Evolutionary conservation across 306 rosid species (phyloP), one percentile per base, ranked within the genome.

Genomic region (Luffa aegyptiaca): DNA sequence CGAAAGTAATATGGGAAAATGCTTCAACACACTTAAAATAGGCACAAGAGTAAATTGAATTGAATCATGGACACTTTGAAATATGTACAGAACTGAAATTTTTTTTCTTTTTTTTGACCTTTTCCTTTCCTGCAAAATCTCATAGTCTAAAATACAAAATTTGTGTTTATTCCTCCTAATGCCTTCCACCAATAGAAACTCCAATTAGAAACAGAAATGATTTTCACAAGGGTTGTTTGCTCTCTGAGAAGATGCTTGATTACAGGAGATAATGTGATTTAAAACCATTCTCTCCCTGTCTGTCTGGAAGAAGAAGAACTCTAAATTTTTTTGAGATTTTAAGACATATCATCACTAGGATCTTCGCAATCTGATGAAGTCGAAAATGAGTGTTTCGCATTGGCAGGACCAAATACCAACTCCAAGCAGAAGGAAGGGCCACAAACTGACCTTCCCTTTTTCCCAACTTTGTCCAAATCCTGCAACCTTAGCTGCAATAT

Each of bases 361-460:
- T 74, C 78, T 44, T 31, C 88, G 33, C 80, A 68, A 8, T 62
- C 68, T 11, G 86, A 75, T 39, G 81, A 74, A 78, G 81, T 78
- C 61, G 84, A 77, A 3, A 81, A 84, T 3, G 89, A 87, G 79
- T 81, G 87, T 75, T 85, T 89, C n/a, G 85, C 87, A 80, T 95
- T 95, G 35, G 97, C 97, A 68, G 99, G 99, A 74, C 96, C 99
- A 84, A 95, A 91, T 66, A 95, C 82, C 78, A 91, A 81, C 80
- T 95, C 99, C 72, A 93, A 35, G 89, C 99, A 90, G 86, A 95
- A 95, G 58, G 85, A 78, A 48, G 93, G 92, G 57, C 99, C 99
- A 80, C 97, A 90, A 80, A 90, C 75, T 74, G 99, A 93, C 85
- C 65, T 87, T 84, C 96, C 99, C 55, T 79, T 91, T 37, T 85